Evolutionary conservation across 1,284 basidiomycete species (phyloP).

Genomic region (Chondrostereum purpureum): DNA sequence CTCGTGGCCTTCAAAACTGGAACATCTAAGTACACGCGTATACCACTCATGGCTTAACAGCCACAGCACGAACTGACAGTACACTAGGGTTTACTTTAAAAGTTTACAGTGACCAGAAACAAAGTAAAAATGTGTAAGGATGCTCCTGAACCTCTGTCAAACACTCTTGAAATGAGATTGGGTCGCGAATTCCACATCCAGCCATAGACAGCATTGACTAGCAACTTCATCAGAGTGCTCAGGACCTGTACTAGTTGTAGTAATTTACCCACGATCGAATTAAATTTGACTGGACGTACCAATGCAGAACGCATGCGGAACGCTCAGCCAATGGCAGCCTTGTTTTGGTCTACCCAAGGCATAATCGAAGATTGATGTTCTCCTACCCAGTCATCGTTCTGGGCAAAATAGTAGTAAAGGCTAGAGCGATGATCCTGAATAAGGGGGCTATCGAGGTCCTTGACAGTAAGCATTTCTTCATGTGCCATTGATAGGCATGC

Average conservation of each 20-base stretch:
- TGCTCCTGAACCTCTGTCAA: too few relatives aligned
- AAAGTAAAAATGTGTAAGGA: too few relatives aligned
- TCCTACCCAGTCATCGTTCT: slow-evolving; percentile 56
- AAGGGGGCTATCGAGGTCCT: slow-evolving; percentile 36
- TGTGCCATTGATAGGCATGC: slow-evolving; percentile 50
- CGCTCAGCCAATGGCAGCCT: slow-evolving; percentile 38
- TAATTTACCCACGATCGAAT: background rate
- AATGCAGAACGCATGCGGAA: slow-evolving; percentile 63
- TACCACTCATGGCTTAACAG: too few relatives aligned
- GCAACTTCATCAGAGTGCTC: background rate
- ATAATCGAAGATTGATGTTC: slow-evolving; percentile 37
- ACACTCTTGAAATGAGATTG: background rate
- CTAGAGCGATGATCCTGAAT: slow-evolving; percentile 31
- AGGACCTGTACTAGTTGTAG: background rate
- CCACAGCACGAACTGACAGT: too few relatives aligned
- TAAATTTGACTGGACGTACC: slow-evolving; percentile 29
- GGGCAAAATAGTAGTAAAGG: slow-evolving; percentile 49
- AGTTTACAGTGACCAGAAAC: too few relatives aligned
- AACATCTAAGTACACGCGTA: too few relatives aligned
- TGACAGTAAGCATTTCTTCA: slow-evolving; percentile 55
- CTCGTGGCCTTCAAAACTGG: too few relatives aligned
- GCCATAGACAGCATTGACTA: background rate
- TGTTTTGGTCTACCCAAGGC: slow-evolving; percentile 27
- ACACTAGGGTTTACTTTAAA: too few relatives aligned
- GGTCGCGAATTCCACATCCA: background rate